Conservation (phyloP, 805 yeast species). For the Metschnikowia orientalis region DNA sequence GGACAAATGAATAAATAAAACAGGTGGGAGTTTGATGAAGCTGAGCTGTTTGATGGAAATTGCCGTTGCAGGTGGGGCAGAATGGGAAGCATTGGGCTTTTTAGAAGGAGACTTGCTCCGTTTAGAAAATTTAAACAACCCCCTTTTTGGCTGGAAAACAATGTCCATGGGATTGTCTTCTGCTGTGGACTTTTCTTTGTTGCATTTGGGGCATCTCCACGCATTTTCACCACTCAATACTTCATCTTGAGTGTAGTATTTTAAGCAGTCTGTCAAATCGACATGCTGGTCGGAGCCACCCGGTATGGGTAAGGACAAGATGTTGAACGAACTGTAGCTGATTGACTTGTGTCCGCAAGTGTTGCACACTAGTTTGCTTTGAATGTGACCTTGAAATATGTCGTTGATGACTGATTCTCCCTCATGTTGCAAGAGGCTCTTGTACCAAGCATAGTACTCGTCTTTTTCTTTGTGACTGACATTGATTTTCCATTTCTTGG, state of each 20-base stretch:
- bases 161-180: constrained; percentile 17
- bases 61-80: constrained; percentile 6
- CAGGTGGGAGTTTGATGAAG: constrained; percentile 35
- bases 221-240: constrained; percentile 70
- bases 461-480: constrained; percentile 32
- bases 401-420: constrained; percentile 66
- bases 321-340: constrained; percentile 58
- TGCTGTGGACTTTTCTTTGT: constrained; percentile 19
- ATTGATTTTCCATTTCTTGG: constrained; percentile 30
- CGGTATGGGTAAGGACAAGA: constrained; percentile 61
- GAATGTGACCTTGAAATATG: constrained; percentile 69
- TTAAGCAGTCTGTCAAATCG: constrained; percentile 58
- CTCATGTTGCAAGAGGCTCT: constrained; percentile 44
- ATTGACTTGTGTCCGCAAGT: constrained; percentile 59
- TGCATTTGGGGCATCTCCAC: constrained; percentile 79
- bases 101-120: constrained; percentile 35
- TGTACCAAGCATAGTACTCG: constrained; percentile 63
- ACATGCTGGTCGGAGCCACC: constrained; percentile 20
- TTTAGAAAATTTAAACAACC: constrained; percentile 31
- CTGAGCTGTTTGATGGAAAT: constrained; percentile 22
- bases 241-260: constrained; percentile 60
- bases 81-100: constrained; percentile 10
- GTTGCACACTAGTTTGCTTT: constrained; percentile 57
- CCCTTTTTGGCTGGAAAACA: constrained; percentile 36
- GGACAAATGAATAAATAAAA: constrained; percentile 38